Percentiles rank a stretch among this genome's conserved stretches.
Evolutionary conservation across 192 early-diverging fungal genomes (phyloP).

Genomic region (Phlyctochytrium arcticum): DNA sequence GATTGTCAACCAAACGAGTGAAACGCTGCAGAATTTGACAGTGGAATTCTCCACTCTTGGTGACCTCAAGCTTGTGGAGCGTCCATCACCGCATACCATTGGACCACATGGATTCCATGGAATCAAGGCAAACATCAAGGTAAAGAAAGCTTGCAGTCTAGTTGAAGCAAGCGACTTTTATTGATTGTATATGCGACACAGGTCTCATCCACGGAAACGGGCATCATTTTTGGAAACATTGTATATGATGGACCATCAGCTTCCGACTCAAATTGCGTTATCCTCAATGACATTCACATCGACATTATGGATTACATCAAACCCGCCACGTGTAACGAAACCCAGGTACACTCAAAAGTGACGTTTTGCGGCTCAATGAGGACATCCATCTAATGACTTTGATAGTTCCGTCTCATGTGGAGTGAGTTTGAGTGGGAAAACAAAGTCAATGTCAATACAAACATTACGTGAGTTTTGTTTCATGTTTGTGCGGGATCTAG

Average conservation of each 20-base stretch:
- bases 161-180: not conserved
- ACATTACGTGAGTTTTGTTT: slow-evolving; percentile 56
- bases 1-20: slow-evolving; percentile 93
- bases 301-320: slow-evolving; percentile 99
- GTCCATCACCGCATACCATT: slow-evolving; percentile 78
- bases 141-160: not conserved
- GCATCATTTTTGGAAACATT: slow-evolving; percentile 98
- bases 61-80: slow-evolving; percentile 95
- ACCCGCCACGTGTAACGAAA: slow-evolving; percentile 83
- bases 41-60: slow-evolving; percentile 98
- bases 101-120: slow-evolving; percentile 91
- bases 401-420: slow-evolving; percentile 95
- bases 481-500: not conserved
- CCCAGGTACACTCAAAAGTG: slow-evolving; percentile 51
- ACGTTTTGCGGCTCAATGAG: slow-evolving; percentile 26
- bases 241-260: slow-evolving; percentile 95
- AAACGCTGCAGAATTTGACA: slow-evolving; percentile 94
- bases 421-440: slow-evolving; percentile 99
- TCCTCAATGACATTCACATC: slow-evolving; percentile 96
- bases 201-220: slow-evolving; percentile 96
- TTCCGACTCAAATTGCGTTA: slow-evolving; percentile 86
- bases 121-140: slow-evolving; percentile 96
- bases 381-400: slow-evolving; percentile 6
- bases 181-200: not conserved
- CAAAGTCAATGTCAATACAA: slow-evolving; percentile 97